phyloP scores from a whole-genome alignment of 441 rosid genomes.

The Theobroma grandiflorum region DNA sequence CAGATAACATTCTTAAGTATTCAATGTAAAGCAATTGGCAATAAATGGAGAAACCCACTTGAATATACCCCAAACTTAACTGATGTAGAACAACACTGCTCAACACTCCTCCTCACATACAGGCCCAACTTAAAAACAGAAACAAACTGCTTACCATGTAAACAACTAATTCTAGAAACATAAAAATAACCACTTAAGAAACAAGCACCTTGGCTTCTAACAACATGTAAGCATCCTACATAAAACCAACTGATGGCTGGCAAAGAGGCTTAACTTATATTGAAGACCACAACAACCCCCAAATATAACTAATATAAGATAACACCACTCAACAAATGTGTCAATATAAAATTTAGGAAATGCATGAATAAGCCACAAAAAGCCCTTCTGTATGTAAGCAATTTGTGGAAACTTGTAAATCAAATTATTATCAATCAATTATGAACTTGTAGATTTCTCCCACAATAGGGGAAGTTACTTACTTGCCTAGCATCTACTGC shows the following conservation, averaged over 20 bases:
- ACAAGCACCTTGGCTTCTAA: not conserved
- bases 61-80: not conserved
- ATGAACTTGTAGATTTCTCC: constrained; percentile 16
- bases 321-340: not conserved
- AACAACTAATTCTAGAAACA: constrained; percentile 8
- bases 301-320: not conserved
- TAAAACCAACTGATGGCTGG: not conserved
- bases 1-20: not conserved
- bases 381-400: not conserved
- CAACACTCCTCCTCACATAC: not conserved
- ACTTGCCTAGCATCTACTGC: constrained; percentile 99
- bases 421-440: constrained; percentile 14
- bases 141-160: constrained; percentile 9
- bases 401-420: constrained; percentile 21
- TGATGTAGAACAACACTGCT: not conserved
- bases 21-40: not conserved
- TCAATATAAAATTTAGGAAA: constrained; percentile 7
- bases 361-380: not conserved
- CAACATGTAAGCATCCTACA: constrained; percentile 4
- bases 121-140: constrained; percentile 10
- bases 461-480: constrained; percentile 38
- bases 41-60: constrained; percentile 6
- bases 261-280: not conserved
- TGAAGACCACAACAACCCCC: not conserved
- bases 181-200: constrained; percentile 1